A percentile compares a stretch with the other conserved stretches of the same genome.
phyloP scores from a whole-genome alignment of 2,329 filamentous ascomycete species.

The Thielaviopsis ethacetica region DNA sequence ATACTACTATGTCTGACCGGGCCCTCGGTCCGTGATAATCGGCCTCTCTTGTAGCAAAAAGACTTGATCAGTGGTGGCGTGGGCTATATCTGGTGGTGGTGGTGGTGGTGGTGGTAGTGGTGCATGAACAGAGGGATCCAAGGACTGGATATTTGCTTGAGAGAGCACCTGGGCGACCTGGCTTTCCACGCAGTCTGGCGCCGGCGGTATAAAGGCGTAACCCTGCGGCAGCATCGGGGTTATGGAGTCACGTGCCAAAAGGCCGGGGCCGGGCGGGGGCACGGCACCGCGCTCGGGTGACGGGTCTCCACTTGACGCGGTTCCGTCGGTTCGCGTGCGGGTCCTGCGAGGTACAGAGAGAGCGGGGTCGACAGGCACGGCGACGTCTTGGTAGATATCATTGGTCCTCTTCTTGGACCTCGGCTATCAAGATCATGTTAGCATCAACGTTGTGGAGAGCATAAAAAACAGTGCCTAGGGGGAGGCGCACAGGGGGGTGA shows the following conservation, averaged over 20 bases:
- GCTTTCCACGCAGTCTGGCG: conserved; percentile 3
- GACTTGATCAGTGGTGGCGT: too few species aligned
- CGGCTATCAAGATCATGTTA: neutral
- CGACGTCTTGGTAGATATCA: conserved; percentile 3
- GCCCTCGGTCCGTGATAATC: too few species aligned
- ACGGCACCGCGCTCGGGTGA: conserved; percentile 4
- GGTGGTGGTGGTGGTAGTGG: too few species aligned
- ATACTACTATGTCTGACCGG: too few species aligned
- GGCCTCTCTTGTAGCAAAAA: too few species aligned
- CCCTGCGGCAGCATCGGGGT: neutral
- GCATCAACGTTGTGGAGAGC: neutral
- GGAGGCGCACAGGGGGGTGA: neutral
- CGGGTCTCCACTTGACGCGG: neutral
- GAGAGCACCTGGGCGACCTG: conserved; percentile 7
- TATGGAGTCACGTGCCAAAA: conserved; percentile 2
- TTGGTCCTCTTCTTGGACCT: conserved; percentile 9
- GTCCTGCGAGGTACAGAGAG: neutral
- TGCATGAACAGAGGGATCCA: neutral
- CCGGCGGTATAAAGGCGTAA: neutral
- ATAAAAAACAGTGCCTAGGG: neutral
- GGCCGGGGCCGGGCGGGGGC: conserved; percentile 5
- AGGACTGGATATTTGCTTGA: conserved; percentile 4
- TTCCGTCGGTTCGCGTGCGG: neutral
- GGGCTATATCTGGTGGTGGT: too few species aligned
- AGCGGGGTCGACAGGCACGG: neutral